Evolutionary conservation across 1,139 yeast species (phyloP).

Genomic region (Geotrichum carabidarum): DNA sequence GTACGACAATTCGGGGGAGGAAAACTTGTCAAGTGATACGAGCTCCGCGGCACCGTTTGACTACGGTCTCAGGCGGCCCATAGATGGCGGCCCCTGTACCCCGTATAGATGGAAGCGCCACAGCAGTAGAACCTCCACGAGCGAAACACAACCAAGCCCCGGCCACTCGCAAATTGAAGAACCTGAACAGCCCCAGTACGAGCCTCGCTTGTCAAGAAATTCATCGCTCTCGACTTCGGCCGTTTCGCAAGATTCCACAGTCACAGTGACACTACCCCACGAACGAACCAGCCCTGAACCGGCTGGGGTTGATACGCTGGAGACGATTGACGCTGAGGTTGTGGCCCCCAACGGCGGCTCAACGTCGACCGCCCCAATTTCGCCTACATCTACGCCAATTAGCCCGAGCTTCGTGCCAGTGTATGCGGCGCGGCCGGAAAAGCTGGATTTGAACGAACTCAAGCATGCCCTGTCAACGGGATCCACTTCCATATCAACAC

Average conservation of each 20-base stretch:
- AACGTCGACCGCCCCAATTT: background rate
- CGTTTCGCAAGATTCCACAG: background rate
- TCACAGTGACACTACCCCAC: background rate
- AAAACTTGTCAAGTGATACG: slow-evolving; percentile 11
- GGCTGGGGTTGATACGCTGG: background rate
- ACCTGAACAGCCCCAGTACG: background rate
- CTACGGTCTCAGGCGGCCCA: background rate
- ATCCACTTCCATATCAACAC: background rate
- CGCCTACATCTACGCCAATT: background rate
- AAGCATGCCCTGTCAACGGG: background rate
- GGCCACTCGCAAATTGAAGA: background rate
- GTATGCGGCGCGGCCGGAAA: background rate
- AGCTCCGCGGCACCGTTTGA: slow-evolving; percentile 1
- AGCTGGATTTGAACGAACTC: background rate
- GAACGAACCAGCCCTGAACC: background rate
- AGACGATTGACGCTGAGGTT: background rate
- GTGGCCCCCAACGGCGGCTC: background rate
- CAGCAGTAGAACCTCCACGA: background rate
- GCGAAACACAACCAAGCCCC: background rate
- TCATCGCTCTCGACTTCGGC: background rate
- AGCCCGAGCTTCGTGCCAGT: slow-evolving; percentile 4
- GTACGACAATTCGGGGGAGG: slow-evolving; percentile 10
- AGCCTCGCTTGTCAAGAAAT: background rate
- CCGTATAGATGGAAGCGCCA: slow-evolving; percentile 4
- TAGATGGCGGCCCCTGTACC: background rate